Base-by-base conservation (phyloP, 2,329 filamentous ascomycete genomes). In the Beauveria varroae region DNA sequence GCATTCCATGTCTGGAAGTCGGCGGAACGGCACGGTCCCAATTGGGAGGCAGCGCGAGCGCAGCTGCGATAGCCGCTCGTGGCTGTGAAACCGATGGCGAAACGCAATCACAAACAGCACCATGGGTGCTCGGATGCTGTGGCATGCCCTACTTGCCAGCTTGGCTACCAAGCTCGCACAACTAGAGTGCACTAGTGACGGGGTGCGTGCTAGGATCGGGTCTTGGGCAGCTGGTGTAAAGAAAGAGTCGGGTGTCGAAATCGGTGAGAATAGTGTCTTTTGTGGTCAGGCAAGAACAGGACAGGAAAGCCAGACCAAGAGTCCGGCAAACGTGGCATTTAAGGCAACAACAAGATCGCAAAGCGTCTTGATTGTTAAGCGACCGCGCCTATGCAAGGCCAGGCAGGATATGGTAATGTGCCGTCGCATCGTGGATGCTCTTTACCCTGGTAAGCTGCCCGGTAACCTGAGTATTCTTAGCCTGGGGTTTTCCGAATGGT, bases 41-140 rank as follows among this genome's bases (percentile, higher is more conserved):
- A 61, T 51, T 56, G 46, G 53, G 59, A 43, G 47, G n/a, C 28
- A 34, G 46, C 8, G 46, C 34, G 59, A 46, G 40, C 53, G 26
- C 41, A 24, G 52, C n/a, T 51, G 44, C 52, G 2, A 43, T 46
- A 37, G 43, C 20, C 7, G 53, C 59, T 61, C 59, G 53, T 61
- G 59, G 59, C 59, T 61, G 34, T 61, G 59, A 61, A 54, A 61
- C 59, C 47, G 28, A 40, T 20, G 37, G 37, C 20, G 37, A 41
- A 43, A 53, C 41, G 55, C 55, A 16, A 28, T 59, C 47, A 53
- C 34, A 43, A 41, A 57, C 28, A 30, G 44, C 43, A 12, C 9
- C 18, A n/a, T 20, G 49, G 46, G 26, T 16, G 49, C 26, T 37
- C 44, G 24, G 46, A 37, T 37, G 34, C 34, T 37, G 16, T 44